These are phyloP conservation scores for Sphagnurus paluster DNA, from an alignment of 1,284 basidiomycete genomes.

Conservation along the genomic window DNA sequence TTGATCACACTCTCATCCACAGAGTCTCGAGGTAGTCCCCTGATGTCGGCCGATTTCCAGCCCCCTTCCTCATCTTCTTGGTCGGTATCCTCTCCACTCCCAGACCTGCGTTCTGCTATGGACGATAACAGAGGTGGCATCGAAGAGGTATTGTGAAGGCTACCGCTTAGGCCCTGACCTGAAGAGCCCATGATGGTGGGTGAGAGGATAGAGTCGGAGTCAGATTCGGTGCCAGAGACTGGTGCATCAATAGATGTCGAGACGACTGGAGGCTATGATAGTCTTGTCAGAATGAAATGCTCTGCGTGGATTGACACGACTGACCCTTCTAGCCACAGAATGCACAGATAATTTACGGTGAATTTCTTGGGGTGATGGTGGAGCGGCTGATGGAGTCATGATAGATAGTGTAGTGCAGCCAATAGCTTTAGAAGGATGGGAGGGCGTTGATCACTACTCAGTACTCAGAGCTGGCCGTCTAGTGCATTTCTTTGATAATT, in stretches of 20 bases:
- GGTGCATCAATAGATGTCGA: constrained; percentile 33
- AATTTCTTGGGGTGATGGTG: constrained; percentile 84
- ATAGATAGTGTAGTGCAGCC: not conserved
- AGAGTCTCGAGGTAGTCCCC: constrained; percentile 40
- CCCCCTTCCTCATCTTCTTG: constrained; percentile 69
- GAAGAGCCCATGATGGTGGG: constrained; percentile 49
- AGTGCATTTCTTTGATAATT: constrained; percentile 5
- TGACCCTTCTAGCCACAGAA: constrained; percentile 50
- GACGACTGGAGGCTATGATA: constrained; percentile 30
- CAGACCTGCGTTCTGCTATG: constrained; percentile 71
- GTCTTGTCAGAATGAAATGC: constrained; percentile 7
- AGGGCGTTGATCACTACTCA: no score
- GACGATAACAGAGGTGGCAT: constrained; percentile 63
- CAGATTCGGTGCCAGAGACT: constrained; percentile 81
- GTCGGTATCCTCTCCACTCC: constrained; percentile 74
- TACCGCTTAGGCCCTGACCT: constrained; percentile 24
- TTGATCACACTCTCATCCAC: constrained; percentile 81
- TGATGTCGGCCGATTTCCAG: constrained; percentile 53
- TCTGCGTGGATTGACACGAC: constrained; percentile 12
- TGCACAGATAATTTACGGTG: constrained; percentile 85
- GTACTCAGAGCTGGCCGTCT: constrained; percentile 6
- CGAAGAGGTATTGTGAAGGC: constrained; percentile 32
- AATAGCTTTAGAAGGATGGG: not conserved
- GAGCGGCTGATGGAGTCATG: constrained; percentile 60
- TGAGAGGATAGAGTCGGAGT: constrained; percentile 75